A percentile compares a stretch with the other conserved stretches of the same genome.
phyloP scores from a whole-genome alignment of 306 rosid genomes.

The Spatholobus suberectus region DNA sequence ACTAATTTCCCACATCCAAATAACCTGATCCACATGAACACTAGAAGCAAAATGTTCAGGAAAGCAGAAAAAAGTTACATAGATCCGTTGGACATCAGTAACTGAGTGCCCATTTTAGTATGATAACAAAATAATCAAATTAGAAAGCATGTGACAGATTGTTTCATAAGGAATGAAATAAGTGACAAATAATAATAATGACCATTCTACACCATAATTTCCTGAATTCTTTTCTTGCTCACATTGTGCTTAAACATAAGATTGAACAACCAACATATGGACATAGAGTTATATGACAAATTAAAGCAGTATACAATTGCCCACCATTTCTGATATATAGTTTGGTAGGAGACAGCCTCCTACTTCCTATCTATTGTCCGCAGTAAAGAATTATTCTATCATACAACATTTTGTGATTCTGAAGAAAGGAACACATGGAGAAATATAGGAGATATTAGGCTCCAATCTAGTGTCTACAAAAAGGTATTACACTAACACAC shows the following conservation, averaged over 20 bases:
- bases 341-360: neutral
- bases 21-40: neutral
- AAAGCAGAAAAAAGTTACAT: neutral
- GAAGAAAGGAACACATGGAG: neutral
- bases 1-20: neutral
- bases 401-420: neutral
- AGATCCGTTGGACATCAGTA: neutral
- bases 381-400: neutral
- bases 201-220: neutral
- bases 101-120: neutral
- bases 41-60: conserved; percentile 9
- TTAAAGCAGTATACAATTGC: neutral
- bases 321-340: neutral
- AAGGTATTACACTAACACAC: neutral
- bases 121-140: neutral
- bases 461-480: neutral
- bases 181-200: neutral
- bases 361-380: neutral
- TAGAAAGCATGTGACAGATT: neutral
- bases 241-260: neutral
- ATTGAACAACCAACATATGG: neutral
- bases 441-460: neutral
- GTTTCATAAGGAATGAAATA: neutral
- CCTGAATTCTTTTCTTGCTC: neutral
- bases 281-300: neutral